A percentile compares a stretch with the other conserved stretches of the same genome.
Conservation (phyloP, 106 monocot genomes). For the Dactylorhiza incarnata region DNA sequence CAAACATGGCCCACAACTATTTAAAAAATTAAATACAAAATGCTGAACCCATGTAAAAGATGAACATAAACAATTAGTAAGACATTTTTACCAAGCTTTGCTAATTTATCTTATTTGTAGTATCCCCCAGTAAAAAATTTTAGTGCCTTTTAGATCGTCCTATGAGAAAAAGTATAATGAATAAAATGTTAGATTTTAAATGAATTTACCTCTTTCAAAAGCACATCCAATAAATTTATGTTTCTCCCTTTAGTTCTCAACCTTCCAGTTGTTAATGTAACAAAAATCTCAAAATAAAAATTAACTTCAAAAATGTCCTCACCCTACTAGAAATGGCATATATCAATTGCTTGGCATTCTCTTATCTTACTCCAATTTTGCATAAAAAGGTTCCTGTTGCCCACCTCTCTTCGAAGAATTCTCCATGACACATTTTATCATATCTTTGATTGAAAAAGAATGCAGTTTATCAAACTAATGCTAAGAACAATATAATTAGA, state of each 20-base stretch:
- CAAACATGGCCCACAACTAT: not conserved
- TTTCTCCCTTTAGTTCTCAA: too few relatives aligned
- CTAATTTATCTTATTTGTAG: not conserved
- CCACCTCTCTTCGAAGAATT: not conserved
- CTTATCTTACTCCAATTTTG: not conserved
- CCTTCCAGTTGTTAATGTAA: too few relatives aligned
- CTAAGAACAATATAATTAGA: not conserved
- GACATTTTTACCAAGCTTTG: not conserved
- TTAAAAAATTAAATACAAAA: not conserved
- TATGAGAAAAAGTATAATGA: too few relatives aligned
- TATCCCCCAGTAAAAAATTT: too few relatives aligned
- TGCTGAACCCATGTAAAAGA: not conserved
- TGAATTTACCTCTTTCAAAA: too few relatives aligned
- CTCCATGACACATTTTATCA: not conserved
- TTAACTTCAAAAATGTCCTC: too few relatives aligned
- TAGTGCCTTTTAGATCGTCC: too few relatives aligned
- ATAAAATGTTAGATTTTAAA: too few relatives aligned
- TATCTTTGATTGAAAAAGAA: not conserved
- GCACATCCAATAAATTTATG: too few relatives aligned
- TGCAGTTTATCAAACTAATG: not conserved
- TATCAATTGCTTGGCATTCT: not conserved
- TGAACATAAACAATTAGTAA: not conserved
- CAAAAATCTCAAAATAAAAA: too few relatives aligned
- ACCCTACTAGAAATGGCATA: too few relatives aligned
- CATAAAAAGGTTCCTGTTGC: not conserved